Conservation (phyloP, 1,139 yeast species). For the Yamadazyma blattariae region DNA sequence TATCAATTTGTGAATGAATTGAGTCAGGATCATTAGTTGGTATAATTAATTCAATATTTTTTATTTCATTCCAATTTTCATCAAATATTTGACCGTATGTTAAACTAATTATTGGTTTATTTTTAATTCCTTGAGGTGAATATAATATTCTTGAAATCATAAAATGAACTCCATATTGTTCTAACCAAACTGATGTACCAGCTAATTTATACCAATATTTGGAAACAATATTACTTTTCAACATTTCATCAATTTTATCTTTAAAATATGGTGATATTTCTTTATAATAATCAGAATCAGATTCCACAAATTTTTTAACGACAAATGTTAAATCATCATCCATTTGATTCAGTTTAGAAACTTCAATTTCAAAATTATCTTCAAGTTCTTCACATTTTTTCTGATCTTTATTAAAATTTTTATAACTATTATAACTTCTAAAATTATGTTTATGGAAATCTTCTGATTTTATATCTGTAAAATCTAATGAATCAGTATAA, state of each 20-base stretch:
- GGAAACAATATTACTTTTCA: constrained; percentile 15
- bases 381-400: constrained; percentile 8
- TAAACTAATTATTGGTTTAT: constrained; percentile 23
- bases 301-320: constrained; percentile 10
- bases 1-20: constrained; percentile 12
- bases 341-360: constrained; percentile 9
- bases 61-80: constrained; percentile 26
- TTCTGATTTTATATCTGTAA: constrained; percentile 1
- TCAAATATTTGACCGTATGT: constrained; percentile 25
- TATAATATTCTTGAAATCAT: constrained; percentile 30
- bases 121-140: constrained; percentile 19
- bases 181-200: constrained; percentile 33
- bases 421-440: constrained; percentile 8
- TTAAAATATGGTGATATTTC: constrained; percentile 20
- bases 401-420: constrained; percentile 7
- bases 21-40: constrained; percentile 21
- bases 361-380: constrained; percentile 9
- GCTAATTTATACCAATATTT: constrained; percentile 31
- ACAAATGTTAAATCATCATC: constrained; percentile 14
- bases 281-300: constrained; percentile 9
- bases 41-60: constrained; percentile 19
- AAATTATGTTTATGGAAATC: constrained; percentile 9
- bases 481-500: constrained; percentile 11
- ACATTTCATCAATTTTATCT: constrained; percentile 17
- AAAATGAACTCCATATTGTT: constrained; percentile 30